A percentile compares a stretch with the other conserved stretches of the same genome.
These are phyloP conservation scores for Avena sativa DNA, from an alignment of 176 grass and related monocot genomes.

Conservation along the genomic window DNA sequence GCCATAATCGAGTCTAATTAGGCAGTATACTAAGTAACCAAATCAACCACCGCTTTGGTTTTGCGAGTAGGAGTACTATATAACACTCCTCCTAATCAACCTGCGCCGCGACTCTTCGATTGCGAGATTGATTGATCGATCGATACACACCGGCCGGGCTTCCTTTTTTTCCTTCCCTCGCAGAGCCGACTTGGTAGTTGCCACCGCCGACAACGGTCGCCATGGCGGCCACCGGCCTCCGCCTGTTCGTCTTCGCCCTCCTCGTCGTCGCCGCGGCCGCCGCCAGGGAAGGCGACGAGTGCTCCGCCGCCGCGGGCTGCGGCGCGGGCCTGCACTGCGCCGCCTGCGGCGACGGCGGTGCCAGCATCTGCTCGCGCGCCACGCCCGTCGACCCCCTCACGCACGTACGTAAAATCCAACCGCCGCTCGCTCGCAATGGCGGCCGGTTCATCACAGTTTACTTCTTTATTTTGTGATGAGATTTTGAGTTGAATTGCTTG, in stretches of 20 bases:
- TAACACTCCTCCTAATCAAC: too few species aligned
- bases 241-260: background rate
- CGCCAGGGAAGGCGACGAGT: slow-evolving; percentile 53
- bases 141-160: too few species aligned
- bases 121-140: too few species aligned
- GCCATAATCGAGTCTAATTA: too few species aligned
- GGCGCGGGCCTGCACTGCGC: slow-evolving; percentile 67
- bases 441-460: background rate
- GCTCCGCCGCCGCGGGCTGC: slow-evolving; percentile 58
- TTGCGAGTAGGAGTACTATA: too few species aligned
- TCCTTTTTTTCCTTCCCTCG: too few species aligned
- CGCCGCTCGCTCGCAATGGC: background rate
- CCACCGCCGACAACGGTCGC: background rate
- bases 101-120: too few species aligned
- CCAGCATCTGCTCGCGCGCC: slow-evolving; percentile 61
- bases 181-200: background rate
- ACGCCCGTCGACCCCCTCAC: slow-evolving; percentile 62
- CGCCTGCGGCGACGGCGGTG: slow-evolving; percentile 52
- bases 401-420: slow-evolving; percentile 17
- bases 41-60: too few species aligned
- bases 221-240: background rate
- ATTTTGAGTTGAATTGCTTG: background rate
- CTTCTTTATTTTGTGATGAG: background rate
- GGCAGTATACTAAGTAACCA: too few species aligned
- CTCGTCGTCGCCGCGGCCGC: background rate